These are phyloP conservation scores for Prunus mira DNA, from an alignment of 306 rosid genomes.

Conservation along the genomic window DNA sequence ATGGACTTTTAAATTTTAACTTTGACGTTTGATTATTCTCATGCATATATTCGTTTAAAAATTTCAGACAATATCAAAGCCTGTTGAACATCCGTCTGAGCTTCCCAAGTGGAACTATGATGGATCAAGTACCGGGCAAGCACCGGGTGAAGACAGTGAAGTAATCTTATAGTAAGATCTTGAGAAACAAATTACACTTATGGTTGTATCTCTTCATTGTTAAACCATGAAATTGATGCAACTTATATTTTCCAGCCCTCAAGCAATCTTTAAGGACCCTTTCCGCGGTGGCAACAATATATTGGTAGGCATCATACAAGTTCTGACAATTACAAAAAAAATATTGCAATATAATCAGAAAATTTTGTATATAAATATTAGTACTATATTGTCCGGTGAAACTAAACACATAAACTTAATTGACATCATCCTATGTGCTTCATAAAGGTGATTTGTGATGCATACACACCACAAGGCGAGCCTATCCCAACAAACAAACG, in stretches of 20 bases:
- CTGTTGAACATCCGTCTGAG: constrained; percentile 93
- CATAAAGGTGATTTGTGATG: constrained; percentile 77
- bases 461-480: constrained; percentile 87
- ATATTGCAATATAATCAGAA: background rate
- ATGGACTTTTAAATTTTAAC: background rate
- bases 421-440: constrained; percentile 18
- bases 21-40: constrained; percentile 12
- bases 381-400: background rate
- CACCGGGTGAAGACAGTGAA: constrained; percentile 99
- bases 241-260: constrained; percentile 58
- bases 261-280: constrained; percentile 93
- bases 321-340: background rate
- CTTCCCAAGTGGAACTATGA: constrained; percentile 98
- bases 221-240: constrained; percentile 22
- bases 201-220: constrained; percentile 1
- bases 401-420: constrained; percentile 11
- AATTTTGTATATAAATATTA: background rate
- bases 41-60: constrained; percentile 13
- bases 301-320: constrained; percentile 57
- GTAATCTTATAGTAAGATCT: constrained; percentile 91
- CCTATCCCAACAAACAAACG: constrained; percentile 99
- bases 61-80: constrained; percentile 78
- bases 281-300: constrained; percentile 98
- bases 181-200: constrained; percentile 9
- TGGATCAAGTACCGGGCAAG: constrained; percentile 99